These are phyloP conservation scores for Hymenoscyphus salicellus DNA, from an alignment of 2,329 filamentous ascomycete species.

Conservation along the genomic window DNA sequence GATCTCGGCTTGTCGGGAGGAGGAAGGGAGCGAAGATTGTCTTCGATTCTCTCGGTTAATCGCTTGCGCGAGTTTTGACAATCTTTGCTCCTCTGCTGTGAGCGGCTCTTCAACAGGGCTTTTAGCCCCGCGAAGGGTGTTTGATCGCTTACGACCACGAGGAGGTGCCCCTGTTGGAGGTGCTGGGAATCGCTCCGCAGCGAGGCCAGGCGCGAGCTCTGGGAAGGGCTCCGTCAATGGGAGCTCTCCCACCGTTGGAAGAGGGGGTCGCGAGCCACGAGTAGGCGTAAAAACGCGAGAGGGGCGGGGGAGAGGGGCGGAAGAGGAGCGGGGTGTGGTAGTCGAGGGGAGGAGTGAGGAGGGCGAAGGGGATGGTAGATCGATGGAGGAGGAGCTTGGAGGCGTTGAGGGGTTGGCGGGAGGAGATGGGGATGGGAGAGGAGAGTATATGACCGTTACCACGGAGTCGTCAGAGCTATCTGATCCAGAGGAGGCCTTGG, in stretches of 20 bases:
- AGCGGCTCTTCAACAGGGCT: constrained; percentile 6
- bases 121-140: not conserved
- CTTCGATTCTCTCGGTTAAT: constrained; percentile 5
- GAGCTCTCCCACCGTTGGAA: too few species aligned
- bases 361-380: too few species aligned
- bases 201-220: not conserved
- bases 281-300: too few species aligned
- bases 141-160: not conserved
- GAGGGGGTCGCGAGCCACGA: too few species aligned
- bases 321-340: too few species aligned
- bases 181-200: not conserved
- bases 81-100: constrained; percentile 3
- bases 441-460: constrained; percentile 5
- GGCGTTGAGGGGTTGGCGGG: not conserved
- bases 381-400: not conserved
- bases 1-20: not conserved
- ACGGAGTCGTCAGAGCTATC: not conserved
- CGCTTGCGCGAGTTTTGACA: constrained; percentile 3
- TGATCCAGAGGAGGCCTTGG: not conserved
- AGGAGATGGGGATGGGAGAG: not conserved
- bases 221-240: too few species aligned
- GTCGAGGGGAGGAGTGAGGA: too few species aligned
- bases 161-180: not conserved
- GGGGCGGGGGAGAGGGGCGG: too few species aligned
- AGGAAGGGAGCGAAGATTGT: not conserved